Evolutionary conservation across 179 eudicot genomes (phyloP), one percentile per base, ranked within the genome.

Genomic region (Spergularia azorica): DNA sequence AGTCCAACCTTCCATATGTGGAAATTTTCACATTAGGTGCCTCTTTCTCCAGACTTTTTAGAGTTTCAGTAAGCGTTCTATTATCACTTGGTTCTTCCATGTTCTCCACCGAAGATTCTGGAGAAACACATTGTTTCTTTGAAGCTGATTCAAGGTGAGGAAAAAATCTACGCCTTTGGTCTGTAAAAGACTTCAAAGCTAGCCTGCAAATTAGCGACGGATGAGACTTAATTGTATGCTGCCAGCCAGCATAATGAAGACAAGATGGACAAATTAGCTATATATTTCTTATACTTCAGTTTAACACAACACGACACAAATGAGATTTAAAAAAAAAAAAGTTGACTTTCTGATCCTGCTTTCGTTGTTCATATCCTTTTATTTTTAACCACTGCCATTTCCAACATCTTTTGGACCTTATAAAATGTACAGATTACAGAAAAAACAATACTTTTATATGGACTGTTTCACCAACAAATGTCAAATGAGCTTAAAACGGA

Each of bases 131-230:
- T n/a, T 78, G 97, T 76, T 87, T 95, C 84, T 91, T 93, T 67
- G 84, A 77, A 71, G 84, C 71, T 74, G 91, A 78, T 82, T 84
- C 91, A 72, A 95, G 92, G 78, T 95, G 95, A 78, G 97, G 97
- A 79, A 95, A 95, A 77, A 91, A 91, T 74, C 97, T 88, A 76
- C 84, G 83, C 76, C 91, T 94, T 81, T 95, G 97, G 80, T 91
- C 97, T 5, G 89, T 88, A 72, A 95, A 95, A 63, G 99, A 92
- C 83, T 95, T 93, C 74, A 95, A 89, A 73, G 99, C 99, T 80
- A 95, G 82, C 86, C 98, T 95, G 90, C 66, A 80, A 78, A 76
- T 58, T 48, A 59, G 48, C 14, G 46, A 66, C 63, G 18, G 41
- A 72, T 48, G 52, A 70, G 74, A 74, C 63, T 55, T 51, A 55